Evolutionary conservation across 805 yeast genomes (phyloP).

Genomic region (Candida odintsovae): DNA sequence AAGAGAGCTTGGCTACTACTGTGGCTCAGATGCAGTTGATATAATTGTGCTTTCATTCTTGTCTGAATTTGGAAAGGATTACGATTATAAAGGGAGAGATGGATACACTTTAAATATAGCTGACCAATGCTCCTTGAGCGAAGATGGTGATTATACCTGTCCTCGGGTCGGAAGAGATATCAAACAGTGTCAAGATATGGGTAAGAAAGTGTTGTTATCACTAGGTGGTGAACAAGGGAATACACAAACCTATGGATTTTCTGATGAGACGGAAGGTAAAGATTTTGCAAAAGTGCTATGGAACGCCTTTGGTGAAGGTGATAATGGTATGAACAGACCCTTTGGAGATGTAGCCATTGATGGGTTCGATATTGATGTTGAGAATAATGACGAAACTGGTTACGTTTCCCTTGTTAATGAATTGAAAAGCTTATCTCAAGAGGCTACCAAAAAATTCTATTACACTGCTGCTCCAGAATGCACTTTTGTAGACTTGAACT

Average conservation of each 20-base stretch:
- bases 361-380: slow-evolving; percentile 93
- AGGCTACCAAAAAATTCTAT: slow-evolving; percentile 42
- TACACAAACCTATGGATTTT: slow-evolving; percentile 61
- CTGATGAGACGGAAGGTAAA: slow-evolving; percentile 69
- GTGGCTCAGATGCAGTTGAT: slow-evolving; percentile 65
- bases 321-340: slow-evolving; percentile 30
- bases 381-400: slow-evolving; percentile 58
- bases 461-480: slow-evolving; percentile 81
- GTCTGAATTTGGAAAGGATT: slow-evolving; percentile 15
- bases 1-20: slow-evolving; percentile 43
- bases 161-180: slow-evolving; percentile 63
- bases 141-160: slow-evolving; percentile 35
- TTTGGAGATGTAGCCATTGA: slow-evolving; percentile 75
- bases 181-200: slow-evolving; percentile 66
- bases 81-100: slow-evolving; percentile 4
- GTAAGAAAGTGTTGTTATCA: slow-evolving; percentile 73
- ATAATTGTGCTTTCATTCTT: slow-evolving; percentile 64
- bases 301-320: slow-evolving; percentile 59
- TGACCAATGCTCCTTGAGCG: slow-evolving; percentile 33
- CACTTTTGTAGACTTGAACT: slow-evolving; percentile 56
- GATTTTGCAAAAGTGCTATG: slow-evolving; percentile 53
- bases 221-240: slow-evolving; percentile 69
- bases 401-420: slow-evolving; percentile 54
- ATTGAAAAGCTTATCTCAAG: slow-evolving; percentile 34
- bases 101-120: slow-evolving; percentile 48